These are phyloP conservation scores for Ophidiomyces ophidiicola DNA, from an alignment of 2,329 filamentous ascomycete species.

Conservation along the genomic window DNA sequence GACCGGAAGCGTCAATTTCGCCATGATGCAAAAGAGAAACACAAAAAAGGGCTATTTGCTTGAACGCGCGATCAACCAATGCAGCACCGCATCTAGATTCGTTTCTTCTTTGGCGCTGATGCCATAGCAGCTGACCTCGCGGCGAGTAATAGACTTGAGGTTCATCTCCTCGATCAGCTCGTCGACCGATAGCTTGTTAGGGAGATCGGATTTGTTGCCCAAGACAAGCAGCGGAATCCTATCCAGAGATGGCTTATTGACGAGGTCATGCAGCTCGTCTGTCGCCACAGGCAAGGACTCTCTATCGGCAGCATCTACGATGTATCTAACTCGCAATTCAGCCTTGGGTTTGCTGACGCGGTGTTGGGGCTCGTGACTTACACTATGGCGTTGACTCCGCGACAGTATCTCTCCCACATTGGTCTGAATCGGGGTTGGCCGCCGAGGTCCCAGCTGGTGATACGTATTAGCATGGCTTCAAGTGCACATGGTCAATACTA, in stretches of 20 bases:
- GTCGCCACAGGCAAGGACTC: conserved; percentile 69
- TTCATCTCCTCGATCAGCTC: conserved; percentile 89
- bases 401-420: conserved; percentile 99
- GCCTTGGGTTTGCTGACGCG: background rate
- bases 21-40: background rate
- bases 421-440: conserved; percentile 92
- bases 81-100: conserved; percentile 89
- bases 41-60: conserved; percentile 45
- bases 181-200: conserved; percentile 82
- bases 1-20: no score
- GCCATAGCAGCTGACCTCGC: conserved; percentile 95
- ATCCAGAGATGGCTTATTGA: conserved; percentile 70
- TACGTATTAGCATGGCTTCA: conserved; percentile 20
- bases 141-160: conserved; percentile 74
- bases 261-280: conserved; percentile 81
- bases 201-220: conserved; percentile 93
- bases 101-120: conserved; percentile 99
- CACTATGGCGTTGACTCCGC: conserved; percentile 93
- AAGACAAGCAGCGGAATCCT: conserved; percentile 88
- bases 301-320: conserved; percentile 87
- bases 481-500: conserved; percentile 10
- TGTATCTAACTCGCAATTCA: conserved; percentile 49
- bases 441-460: conserved; percentile 75
- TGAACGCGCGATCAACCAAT: conserved; percentile 88
- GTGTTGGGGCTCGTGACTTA: no score